Evolutionary conservation across 78 protist species (phyloP).

Genomic region (Blattamonas nauphoetae): DNA sequence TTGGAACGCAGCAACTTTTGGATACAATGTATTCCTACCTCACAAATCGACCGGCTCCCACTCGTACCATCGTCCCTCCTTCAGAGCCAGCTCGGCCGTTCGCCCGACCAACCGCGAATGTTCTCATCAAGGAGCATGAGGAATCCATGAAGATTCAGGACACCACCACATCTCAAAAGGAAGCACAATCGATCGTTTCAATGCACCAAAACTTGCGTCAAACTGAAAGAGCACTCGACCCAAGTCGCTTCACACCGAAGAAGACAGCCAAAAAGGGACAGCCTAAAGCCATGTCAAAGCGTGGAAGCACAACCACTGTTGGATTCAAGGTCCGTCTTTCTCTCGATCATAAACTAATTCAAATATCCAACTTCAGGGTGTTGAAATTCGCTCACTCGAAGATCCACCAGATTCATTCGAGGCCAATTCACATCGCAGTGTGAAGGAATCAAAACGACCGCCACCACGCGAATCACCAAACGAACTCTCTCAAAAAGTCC

Average conservation of each 20-base stretch:
- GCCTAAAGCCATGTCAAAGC: neutral
- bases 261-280: neutral
- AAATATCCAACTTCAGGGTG: neutral
- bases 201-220: neutral
- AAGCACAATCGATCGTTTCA: neutral
- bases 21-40: conserved; percentile 1
- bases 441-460: neutral
- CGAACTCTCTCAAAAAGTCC: too few species aligned
- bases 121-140: neutral
- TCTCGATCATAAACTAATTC: neutral
- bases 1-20: neutral
- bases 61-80: neutral
- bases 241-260: neutral
- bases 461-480: neutral
- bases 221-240: neutral
- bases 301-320: neutral
- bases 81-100: neutral
- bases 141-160: neutral
- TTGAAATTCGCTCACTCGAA: neutral
- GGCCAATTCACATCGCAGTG: neutral
- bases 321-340: neutral
- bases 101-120: neutral
- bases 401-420: neutral
- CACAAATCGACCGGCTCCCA: neutral
- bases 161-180: neutral